A percentile compares a stretch with the other conserved stretches of the same genome.
Conservation (phyloP, 1,284 basidiomycete genomes). For the Ganoderma sinense region DNA sequence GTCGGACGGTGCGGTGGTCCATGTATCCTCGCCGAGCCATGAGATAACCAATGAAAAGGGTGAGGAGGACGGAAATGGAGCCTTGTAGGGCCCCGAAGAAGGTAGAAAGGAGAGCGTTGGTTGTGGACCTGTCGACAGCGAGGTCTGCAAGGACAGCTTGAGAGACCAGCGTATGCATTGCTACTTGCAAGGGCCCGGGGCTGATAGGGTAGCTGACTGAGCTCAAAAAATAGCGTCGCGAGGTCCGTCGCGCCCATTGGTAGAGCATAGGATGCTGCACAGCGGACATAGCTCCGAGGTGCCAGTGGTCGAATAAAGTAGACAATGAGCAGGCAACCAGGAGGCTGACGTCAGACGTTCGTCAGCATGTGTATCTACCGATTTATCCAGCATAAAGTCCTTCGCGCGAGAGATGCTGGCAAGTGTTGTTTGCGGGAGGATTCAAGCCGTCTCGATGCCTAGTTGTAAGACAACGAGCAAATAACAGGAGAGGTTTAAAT, state of each 20-base stretch:
- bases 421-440: too few species aligned
- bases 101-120: conserved; percentile 30
- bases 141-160: background rate
- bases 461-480: too few species aligned
- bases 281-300: too few species aligned
- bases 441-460: too few species aligned
- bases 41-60: conserved; percentile 39
- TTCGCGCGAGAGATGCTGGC: too few species aligned
- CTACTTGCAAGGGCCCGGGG: background rate
- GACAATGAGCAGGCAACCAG: background rate
- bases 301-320: background rate
- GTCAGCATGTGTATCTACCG: too few species aligned
- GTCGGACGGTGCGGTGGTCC: conserved; percentile 36
- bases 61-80: conserved; percentile 41
- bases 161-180: background rate
- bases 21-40: conserved; percentile 32
- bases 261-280: background rate
- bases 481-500: too few species aligned
- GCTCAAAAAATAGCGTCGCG: background rate
- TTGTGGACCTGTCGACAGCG: background rate
- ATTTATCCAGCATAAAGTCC: too few species aligned
- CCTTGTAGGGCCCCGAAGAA: conserved; percentile 42
- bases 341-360: background rate
- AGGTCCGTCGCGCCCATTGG: background rate
- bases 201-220: background rate